Conservation (phyloP, 140 eudicot species). For the Cichorium intybus region DNA sequence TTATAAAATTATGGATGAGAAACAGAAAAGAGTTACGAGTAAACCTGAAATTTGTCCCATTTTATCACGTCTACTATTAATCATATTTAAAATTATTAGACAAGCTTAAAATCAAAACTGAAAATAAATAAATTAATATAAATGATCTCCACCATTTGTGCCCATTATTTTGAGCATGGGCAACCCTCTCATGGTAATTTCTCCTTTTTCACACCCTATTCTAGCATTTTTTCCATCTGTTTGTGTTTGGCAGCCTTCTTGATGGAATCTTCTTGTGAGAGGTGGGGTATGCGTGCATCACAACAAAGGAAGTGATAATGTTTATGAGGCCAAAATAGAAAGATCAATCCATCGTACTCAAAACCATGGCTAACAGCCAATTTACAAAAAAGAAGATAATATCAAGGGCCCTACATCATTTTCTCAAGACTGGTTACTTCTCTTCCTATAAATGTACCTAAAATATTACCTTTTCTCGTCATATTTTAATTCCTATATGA, state of each 20-base stretch:
- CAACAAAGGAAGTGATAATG: conserved; percentile 33
- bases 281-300: neutral
- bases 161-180: no score
- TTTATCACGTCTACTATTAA: no score
- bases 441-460: conserved; percentile 1
- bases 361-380: conserved; percentile 26
- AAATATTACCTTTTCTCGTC: neutral
- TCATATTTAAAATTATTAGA: no score
- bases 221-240: conserved; percentile 18
- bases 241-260: neutral
- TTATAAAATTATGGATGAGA: no score
- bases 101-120: no score
- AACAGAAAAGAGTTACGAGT: no score
- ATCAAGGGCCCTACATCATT: conserved; percentile 20
- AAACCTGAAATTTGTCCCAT: no score
- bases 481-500: neutral
- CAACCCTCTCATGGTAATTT: neutral
- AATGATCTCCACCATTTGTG: no score
- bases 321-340: conserved; percentile 43
- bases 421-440: conserved; percentile 17
- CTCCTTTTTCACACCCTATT: conserved; percentile 5
- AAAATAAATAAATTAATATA: no score
- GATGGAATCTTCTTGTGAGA: neutral
- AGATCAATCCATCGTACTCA: conserved; percentile 30
- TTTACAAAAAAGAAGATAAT: conserved; percentile 11